A percentile compares a stretch with the other conserved stretches of the same genome.
Conservation (phyloP, 805 yeast genomes). For the Soucietia sequanensis region DNA sequence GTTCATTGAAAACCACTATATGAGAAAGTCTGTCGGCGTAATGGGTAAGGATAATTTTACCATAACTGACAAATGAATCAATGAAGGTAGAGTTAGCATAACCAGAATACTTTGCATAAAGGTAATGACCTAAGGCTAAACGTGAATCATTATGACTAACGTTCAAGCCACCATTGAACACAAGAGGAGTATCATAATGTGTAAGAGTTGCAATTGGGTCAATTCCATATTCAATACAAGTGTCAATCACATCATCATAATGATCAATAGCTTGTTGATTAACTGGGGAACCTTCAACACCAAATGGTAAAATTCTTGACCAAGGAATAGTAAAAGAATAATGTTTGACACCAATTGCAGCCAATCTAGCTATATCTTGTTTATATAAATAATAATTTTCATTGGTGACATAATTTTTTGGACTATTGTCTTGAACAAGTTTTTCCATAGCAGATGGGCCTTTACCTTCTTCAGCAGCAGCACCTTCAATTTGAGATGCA, state of each 20-base stretch:
- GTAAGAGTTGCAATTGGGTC: constrained; percentile 30
- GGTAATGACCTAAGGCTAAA: constrained; percentile 1
- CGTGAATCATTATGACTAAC: not conserved
- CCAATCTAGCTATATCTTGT: constrained; percentile 29
- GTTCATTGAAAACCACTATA: constrained; percentile 34
- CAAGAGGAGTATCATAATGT: constrained; percentile 32
- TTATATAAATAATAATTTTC: constrained; percentile 32
- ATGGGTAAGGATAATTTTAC: constrained; percentile 26
- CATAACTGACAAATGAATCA: constrained; percentile 30
- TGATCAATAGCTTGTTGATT: constrained; percentile 26
- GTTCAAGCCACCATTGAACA: constrained; percentile 5
- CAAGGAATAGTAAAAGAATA: constrained; percentile 35
- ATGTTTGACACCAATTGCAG: constrained; percentile 27
- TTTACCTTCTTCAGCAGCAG: constrained; percentile 30
- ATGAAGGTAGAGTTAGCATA: constrained; percentile 18
- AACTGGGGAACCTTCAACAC: constrained; percentile 25
- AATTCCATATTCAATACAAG: constrained; percentile 17
- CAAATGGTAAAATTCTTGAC: constrained; percentile 33
- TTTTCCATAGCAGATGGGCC: constrained; percentile 29
- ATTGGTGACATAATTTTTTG: constrained; percentile 23
- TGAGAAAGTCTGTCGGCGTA: constrained; percentile 27
- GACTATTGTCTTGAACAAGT: constrained; percentile 9
- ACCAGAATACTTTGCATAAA: constrained; percentile 22
- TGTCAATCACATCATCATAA: constrained; percentile 18
- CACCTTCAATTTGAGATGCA: constrained; percentile 37